phyloP scores from a whole-genome alignment of 805 yeast genomes.

The Saturnispora sanitii region DNA sequence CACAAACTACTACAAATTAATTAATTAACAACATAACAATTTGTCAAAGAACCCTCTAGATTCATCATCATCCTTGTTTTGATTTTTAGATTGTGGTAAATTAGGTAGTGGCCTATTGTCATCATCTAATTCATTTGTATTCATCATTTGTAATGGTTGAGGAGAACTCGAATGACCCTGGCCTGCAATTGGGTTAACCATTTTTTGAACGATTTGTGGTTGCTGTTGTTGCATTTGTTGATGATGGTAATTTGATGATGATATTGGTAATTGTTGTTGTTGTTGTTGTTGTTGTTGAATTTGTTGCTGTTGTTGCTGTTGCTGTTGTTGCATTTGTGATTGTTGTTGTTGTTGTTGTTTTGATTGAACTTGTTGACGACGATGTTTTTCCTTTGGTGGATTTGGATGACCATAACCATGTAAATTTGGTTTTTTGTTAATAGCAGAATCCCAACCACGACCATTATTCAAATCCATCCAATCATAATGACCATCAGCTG shows the following conservation, averaged over 20 bases:
- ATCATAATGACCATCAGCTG: constrained; percentile 85
- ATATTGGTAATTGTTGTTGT: constrained; percentile 13
- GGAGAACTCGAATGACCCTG: constrained; percentile 11
- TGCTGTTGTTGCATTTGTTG: background rate
- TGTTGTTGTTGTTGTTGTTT: constrained; percentile 21
- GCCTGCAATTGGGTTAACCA: constrained; percentile 12
- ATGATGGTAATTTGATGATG: constrained; percentile 3
- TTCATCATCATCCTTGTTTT: constrained; percentile 15
- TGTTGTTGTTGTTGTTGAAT: constrained; percentile 13
- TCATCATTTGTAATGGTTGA: constrained; percentile 3
- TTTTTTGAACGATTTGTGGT: constrained; percentile 1
- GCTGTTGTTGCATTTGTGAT: constrained; percentile 9
- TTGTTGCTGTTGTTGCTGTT: constrained; percentile 13
- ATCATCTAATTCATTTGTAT: constrained; percentile 4
- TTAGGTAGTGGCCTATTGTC: constrained; percentile 28
- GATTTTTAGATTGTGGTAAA: constrained; percentile 22
- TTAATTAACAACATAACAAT: constrained; percentile 15
- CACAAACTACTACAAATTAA: too few relatives aligned
- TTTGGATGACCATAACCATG: constrained; percentile 96
- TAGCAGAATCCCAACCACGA: constrained; percentile 87
- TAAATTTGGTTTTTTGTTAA: constrained; percentile 84
- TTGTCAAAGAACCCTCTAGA: constrained; percentile 22
- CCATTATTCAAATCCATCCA: constrained; percentile 97
- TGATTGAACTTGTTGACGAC: constrained; percentile 31
- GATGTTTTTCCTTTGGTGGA: constrained; percentile 54